Conservation (phyloP, 805 yeast species). For the Ascoidea rubescens region DNA sequence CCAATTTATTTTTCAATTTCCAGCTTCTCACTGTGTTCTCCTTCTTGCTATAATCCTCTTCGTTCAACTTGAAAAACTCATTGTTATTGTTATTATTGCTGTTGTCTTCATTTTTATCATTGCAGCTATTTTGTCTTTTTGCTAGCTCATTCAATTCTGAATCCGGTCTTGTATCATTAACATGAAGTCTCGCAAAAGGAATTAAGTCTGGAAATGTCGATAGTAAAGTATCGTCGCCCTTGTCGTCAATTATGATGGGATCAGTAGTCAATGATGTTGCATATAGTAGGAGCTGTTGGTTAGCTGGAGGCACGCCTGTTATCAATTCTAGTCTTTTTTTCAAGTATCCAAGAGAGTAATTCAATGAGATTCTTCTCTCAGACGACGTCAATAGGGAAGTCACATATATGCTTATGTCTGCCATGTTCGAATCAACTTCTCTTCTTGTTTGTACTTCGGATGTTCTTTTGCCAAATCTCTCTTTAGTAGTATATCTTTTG, state of each 20-base stretch:
- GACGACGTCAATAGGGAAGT: conserved; percentile 58
- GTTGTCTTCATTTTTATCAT: conserved; percentile 9
- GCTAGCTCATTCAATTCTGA: conserved; percentile 31
- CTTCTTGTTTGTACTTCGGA: neutral
- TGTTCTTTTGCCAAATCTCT: too few relatives aligned
- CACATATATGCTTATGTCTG: conserved; percentile 37
- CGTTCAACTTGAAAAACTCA: conserved; percentile 28
- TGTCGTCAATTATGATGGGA: conserved; percentile 14
- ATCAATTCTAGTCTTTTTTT: conserved; percentile 45
- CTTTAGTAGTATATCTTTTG: too few relatives aligned
- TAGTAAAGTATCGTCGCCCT: conserved; percentile 13
- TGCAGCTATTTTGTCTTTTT: conserved; percentile 6
- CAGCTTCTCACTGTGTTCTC: conserved; percentile 57
- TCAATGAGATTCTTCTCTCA: conserved; percentile 48
- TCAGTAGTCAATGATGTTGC: conserved; percentile 20
- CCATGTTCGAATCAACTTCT: conserved; percentile 1
- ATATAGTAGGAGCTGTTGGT: conserved; percentile 38
- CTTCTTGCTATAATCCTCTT: conserved; percentile 47
- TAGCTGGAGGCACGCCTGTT: conserved; percentile 57
- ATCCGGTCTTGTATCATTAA: conserved; percentile 39
- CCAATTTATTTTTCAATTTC: conserved; percentile 58
- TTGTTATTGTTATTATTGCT: conserved; percentile 16
- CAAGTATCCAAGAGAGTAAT: conserved; percentile 44
- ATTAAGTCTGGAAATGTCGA: conserved; percentile 16
- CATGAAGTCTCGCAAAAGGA: conserved; percentile 37